These are phyloP conservation scores for Emericellopsis terricola DNA, from an alignment of 495 filamentous ascomycete species.

Conservation along the genomic window DNA sequence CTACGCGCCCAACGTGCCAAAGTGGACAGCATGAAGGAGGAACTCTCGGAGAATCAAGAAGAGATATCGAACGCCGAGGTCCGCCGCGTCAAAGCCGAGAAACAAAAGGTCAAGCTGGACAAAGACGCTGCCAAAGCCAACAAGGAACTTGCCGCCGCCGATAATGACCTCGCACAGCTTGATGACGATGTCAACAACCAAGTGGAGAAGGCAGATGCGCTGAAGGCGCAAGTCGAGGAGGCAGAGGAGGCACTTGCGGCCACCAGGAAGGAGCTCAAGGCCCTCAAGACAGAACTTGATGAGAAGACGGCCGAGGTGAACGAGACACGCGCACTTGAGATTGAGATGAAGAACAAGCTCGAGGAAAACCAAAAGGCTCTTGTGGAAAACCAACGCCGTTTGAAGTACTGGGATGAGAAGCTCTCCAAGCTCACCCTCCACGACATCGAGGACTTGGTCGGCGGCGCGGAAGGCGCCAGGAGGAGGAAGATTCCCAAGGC, in stretches of 20 bases:
- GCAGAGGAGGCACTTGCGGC: constrained; percentile 62
- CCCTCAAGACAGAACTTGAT: constrained; percentile 71
- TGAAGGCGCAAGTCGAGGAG: constrained; percentile 61
- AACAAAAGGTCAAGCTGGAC: constrained; percentile 71
- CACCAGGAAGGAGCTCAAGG: constrained; percentile 64
- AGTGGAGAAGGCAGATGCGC: constrained; percentile 50
- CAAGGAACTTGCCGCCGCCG: constrained; percentile 54
- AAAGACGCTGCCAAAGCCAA: constrained; percentile 59
- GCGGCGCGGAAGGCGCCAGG: constrained; percentile 12
- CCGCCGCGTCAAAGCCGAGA: constrained; percentile 74
- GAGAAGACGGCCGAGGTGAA: constrained; percentile 76
- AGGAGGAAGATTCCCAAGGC: neutral
- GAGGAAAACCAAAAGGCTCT: constrained; percentile 89
- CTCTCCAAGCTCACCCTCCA: constrained; percentile 62
- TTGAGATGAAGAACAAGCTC: constrained; percentile 96
- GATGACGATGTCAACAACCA: constrained; percentile 64
- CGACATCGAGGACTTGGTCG: constrained; percentile 52
- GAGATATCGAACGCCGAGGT: constrained; percentile 73
- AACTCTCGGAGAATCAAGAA: constrained; percentile 64
- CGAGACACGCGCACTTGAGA: constrained; percentile 74
- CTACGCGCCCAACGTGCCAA: constrained; percentile 79
- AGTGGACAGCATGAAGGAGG: constrained; percentile 82
- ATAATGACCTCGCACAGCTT: constrained; percentile 53
- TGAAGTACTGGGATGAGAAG: constrained; percentile 78
- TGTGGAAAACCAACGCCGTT: constrained; percentile 67